Evolutionary conservation across 768 basidiomycete species (phyloP), one percentile per base, ranked within the genome.

Genomic region (Rhodosporidiobolus sp.): DNA sequence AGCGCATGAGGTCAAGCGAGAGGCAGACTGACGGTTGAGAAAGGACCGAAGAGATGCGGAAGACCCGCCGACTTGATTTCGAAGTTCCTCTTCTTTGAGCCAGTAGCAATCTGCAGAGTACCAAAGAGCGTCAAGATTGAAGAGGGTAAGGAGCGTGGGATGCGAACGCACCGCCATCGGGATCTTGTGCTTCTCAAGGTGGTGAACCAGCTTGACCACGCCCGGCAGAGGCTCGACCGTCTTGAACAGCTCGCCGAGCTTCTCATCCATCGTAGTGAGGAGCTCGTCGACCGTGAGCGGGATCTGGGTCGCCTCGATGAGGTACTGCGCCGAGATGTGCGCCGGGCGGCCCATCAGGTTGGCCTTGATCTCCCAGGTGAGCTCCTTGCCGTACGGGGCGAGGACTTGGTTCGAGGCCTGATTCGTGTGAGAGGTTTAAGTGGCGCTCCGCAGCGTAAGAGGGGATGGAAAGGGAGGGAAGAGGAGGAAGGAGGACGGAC

Each of bases 221-320:
- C 92, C 92, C 0, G 91, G 91, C n/a, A 94, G 84, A 16, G 88
- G 86, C 56, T 84, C 82, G 7, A 90, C 87, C 30, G 85, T 85
- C 1, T 87, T 87, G 90, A 90, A 94, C 56, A 84, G 82, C 60
- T 79, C 77, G 76, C 89, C 88, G 79, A 90, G 88, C 20, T 85
- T 82, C 11, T 72, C 78, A 64, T 86, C 86, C 43, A 89, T 86
- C 67, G 86, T 85, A 5, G 70, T 66, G 59, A 90, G 81, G 80
- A 89, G 91, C 28, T 84, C 82, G 50, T 89, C 87, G 63, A 86
- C 69, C 0, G 86, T 85, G 74, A 93, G 83, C 2, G 87, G 80
- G 69, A 92, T 88, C 55, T 61, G 64, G 2, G 92, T 72, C 26
- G 64, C 64, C 8, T 50, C 63, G 50, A 75, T 72, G 28, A 75